Evolutionary conservation across 345 rosid genomes (phyloP).

Genomic region (Toxicodendron radicans): DNA sequence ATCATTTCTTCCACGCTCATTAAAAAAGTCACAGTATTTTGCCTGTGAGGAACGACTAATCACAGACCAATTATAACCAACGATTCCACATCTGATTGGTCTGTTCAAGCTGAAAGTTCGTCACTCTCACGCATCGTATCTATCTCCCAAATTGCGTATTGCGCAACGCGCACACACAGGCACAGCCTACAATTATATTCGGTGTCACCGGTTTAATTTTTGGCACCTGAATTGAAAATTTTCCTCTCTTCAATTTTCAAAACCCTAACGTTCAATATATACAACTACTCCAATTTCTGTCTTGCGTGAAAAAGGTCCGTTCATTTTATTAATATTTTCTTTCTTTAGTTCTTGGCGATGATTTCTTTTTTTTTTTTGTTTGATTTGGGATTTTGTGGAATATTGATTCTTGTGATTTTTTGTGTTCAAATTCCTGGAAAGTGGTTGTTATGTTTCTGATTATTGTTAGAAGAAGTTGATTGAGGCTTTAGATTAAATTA

Average conservation of each 20-base stretch:
- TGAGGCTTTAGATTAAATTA: not conserved
- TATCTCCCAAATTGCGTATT: not conserved
- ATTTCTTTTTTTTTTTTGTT: not conserved
- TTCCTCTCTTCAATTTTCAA: constrained; percentile 1
- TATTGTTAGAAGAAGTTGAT: not conserved
- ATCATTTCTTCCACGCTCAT: not conserved
- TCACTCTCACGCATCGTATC: not conserved
- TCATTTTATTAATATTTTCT: not conserved
- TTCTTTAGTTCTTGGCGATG: not conserved
- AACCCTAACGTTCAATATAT: not conserved
- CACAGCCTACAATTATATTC: not conserved
- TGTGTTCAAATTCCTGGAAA: not conserved
- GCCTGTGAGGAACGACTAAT: not conserved
- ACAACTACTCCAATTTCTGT: no score
- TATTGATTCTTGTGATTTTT: not conserved
- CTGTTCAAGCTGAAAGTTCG: not conserved
- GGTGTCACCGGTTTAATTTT: not conserved
- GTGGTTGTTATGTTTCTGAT: not conserved
- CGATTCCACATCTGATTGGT: not conserved
- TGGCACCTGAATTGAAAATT: not conserved
- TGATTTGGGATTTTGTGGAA: not conserved
- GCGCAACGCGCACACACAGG: no score
- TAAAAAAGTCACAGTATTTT: not conserved
- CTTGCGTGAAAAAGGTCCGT: not conserved
- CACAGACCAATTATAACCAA: not conserved